A percentile compares a stretch with the other conserved stretches of the same genome.
phyloP scores from a whole-genome alignment of 2,329 filamentous ascomycete species.

The Scedosporium boydii region DNA sequence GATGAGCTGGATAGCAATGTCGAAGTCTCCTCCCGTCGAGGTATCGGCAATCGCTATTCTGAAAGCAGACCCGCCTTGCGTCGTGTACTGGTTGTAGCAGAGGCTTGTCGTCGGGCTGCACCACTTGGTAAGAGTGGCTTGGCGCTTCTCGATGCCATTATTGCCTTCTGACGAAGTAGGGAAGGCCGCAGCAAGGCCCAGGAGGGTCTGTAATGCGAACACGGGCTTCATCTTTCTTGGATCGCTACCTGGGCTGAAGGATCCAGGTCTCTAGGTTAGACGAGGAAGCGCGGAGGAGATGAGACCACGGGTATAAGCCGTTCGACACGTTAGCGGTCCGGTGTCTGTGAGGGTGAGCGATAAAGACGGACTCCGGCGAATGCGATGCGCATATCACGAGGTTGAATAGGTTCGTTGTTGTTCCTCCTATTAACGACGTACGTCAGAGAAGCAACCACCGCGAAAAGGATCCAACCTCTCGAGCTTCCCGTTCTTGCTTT shows the following conservation, averaged over 20 bases:
- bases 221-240: not conserved
- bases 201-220: not conserved
- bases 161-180: not conserved
- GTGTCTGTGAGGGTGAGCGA: not conserved
- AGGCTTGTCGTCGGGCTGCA: constrained; percentile 6
- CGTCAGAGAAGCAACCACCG: not conserved
- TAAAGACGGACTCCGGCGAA: not conserved
- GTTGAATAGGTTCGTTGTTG: not conserved
- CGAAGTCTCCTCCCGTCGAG: constrained; percentile 7
- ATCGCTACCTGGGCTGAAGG: no score
- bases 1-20: constrained; percentile 14
- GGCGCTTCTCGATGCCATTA: not conserved
- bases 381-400: not conserved
- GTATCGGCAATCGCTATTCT: constrained; percentile 11
- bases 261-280: no score
- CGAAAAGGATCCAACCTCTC: not conserved
- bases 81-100: constrained; percentile 7
- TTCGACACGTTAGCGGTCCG: not conserved
- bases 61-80: constrained; percentile 4
- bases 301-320: not conserved
- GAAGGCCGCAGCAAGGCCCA: constrained; percentile 1
- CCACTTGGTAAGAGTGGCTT: not conserved
- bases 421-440: not conserved
- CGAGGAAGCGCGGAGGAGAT: not conserved
- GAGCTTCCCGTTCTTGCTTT: not conserved